Base-by-base conservation (phyloP, 805 yeast species). In the Ogataea paradorogensis region DNA sequence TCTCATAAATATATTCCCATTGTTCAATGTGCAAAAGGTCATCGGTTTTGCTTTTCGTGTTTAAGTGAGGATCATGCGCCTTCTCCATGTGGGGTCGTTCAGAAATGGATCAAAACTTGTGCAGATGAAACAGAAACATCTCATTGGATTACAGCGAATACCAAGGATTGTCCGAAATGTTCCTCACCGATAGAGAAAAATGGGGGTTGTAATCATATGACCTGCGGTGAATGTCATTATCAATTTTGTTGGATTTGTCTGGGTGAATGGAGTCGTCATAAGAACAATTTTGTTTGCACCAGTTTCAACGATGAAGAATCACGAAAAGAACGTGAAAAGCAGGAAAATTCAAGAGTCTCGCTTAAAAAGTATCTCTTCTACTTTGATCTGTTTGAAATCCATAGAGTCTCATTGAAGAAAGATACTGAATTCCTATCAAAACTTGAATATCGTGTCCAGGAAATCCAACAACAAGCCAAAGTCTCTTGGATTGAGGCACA, bases 141-240 rank as follows among this genome's bases (percentile, higher is more conserved):
- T 2, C 78, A 82, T 53, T 93, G 98, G 97, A 80, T 93, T 16
- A 71, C 78, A 3, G 79, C 84, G 3, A 82, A 91, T 59, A 88
- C 99, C 1, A 82, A 87, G 51, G 75, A 76, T 31, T 93, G 99
- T 61, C 95, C 96, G 0, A 76, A 77, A 54, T 93, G 99, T 66
- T 66, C 67, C 8, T 67, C 88, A 1, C 68, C 79, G 21, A 93
- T 91, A 47, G 97, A 93, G 58, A 89, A 91, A 54, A 84, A 84
- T 57, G 98, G 97, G 15, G 99, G 99, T 0, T 93, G 99, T 65
- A 91, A 91, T 62, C 99, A 93, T 63, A 91, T 93, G 96, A 74
- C 80, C 1, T 93, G 99, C 61, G 69, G 76, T 3, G 81, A 78
- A 43, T 93, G 99, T 61, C 56, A 60, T 9, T 63, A 76, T 58